phyloP scores from a whole-genome alignment of 139 green algal genomes.

The Chlamydomonas applanata region DNA sequence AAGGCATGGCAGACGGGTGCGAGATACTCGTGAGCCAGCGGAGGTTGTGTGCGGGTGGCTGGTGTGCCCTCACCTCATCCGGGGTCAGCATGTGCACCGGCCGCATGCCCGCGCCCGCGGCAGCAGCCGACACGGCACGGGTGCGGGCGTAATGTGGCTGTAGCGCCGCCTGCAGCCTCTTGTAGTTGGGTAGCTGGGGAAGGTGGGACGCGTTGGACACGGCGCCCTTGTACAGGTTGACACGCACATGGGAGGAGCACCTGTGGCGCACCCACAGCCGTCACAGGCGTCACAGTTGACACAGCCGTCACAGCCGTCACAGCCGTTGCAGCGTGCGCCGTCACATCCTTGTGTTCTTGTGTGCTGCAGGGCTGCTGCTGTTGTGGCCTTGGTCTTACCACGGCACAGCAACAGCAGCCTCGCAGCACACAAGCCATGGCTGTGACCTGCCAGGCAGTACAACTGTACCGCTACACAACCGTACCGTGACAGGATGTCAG shows the following conservation, averaged over 20 bases:
- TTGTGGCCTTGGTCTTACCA: no score
- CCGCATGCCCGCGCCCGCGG: conserved; percentile 11
- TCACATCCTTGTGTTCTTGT: no score
- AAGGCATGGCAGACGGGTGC: no score
- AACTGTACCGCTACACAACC: neutral
- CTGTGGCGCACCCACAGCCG: conserved; percentile 3
- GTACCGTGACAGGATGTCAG: conserved; percentile 63
- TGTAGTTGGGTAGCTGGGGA: conserved; percentile 55
- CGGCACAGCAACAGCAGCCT: no score
- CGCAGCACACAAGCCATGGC: no score
- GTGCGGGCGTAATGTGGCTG: conserved; percentile 59
- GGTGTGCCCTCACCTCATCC: conserved; percentile 25
- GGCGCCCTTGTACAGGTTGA: conserved; percentile 86
- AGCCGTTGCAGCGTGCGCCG: no score
- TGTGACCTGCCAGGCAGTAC: no score
- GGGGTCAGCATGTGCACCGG: conserved; percentile 44
- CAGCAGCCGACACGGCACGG: conserved; percentile 2
- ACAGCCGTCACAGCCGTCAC: no score
- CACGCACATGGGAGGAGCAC: conserved; percentile 54
- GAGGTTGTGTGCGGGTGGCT: no score
- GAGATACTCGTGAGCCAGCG: no score
- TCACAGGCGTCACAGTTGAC: no score
- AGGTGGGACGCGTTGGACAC: conserved; percentile 47
- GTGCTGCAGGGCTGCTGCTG: no score
- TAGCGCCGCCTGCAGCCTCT: conserved; percentile 48